Percentiles rank a stretch among this genome's conserved stretches.
Evolutionary conservation across 345 rosid species (phyloP).

Genomic region (Eucalyptus leucophloia): DNA sequence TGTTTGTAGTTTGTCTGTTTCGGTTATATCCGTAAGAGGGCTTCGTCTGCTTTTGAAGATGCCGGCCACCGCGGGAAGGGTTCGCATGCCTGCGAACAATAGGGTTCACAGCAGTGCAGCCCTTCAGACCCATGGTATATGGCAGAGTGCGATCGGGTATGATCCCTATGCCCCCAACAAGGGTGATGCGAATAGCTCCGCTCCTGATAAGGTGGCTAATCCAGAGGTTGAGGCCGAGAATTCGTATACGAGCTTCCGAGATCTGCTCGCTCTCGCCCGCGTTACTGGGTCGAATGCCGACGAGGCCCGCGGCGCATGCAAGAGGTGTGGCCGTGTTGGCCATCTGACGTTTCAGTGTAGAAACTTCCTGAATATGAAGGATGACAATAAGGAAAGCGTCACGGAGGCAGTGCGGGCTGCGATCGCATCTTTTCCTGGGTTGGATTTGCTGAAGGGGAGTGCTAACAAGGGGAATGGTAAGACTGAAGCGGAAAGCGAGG

Average conservation of each 20-base stretch:
- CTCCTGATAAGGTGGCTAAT: conserved; percentile 20
- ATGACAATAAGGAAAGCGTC: conserved; percentile 57
- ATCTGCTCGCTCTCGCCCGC: conserved; percentile 74
- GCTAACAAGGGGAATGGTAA: conserved; percentile 28
- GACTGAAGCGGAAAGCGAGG: conserved; percentile 17
- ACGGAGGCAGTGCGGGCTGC: conserved; percentile 46
- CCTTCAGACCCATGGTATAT: conserved; percentile 91
- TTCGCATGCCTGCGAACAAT: conserved; percentile 99
- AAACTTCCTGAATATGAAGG: conserved; percentile 74
- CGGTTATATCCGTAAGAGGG: not conserved
- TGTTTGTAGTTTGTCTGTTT: not conserved
- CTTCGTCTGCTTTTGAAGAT: conserved; percentile 24
- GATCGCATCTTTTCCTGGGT: conserved; percentile 31
- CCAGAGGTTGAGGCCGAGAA: conserved; percentile 62
- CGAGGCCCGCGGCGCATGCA: conserved; percentile 89
- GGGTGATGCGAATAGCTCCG: conserved; percentile 49
- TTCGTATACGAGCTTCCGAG: conserved; percentile 74
- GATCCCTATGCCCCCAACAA: conserved; percentile 94
- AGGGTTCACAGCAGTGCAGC: conserved; percentile 99
- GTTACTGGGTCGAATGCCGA: conserved; percentile 67
- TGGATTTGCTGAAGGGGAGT: conserved; percentile 62
- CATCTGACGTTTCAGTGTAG: conserved; percentile 87
- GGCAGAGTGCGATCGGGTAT: conserved; percentile 96
- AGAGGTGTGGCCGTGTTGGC: conserved; percentile 91
- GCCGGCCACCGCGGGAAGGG: conserved; percentile 99